A percentile compares a stretch with the other conserved stretches of the same genome.
Evolutionary conservation across 345 rosid species (phyloP).

Genomic region (Sonneratia alba): DNA sequence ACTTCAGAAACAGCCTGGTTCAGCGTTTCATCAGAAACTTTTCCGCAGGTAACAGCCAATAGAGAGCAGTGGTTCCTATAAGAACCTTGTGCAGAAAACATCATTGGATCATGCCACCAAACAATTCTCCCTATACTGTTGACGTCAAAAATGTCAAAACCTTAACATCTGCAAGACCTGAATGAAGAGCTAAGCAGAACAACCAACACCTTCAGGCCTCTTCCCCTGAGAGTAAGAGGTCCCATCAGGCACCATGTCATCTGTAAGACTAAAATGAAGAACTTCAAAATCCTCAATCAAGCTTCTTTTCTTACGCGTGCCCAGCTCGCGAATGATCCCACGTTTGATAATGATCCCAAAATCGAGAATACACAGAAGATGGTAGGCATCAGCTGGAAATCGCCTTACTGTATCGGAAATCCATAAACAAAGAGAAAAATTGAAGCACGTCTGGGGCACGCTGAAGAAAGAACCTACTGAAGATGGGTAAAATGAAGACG

Average conservation of each 20-base stretch:
- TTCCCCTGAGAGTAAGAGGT: not conserved
- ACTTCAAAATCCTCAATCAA: not conserved
- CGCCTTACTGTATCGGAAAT: not conserved
- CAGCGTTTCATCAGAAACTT: constrained; percentile 33
- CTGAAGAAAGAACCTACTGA: not conserved
- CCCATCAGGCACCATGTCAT: not conserved
- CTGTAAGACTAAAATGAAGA: not conserved
- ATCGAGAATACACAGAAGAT: not conserved
- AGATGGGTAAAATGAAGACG: not conserved
- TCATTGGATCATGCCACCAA: constrained; percentile 63
- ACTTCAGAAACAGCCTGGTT: constrained; percentile 34
- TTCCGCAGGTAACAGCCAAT: constrained; percentile 62
- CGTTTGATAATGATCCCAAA: not conserved
- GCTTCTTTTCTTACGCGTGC: not conserved
- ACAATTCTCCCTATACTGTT: constrained; percentile 12
- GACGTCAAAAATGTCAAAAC: not conserved
- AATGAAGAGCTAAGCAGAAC: not conserved
- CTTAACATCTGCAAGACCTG: not conserved
- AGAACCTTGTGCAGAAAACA: constrained; percentile 91
- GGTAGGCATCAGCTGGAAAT: not conserved
- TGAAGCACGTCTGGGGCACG: not conserved
- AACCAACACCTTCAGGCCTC: not conserved
- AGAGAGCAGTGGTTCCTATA: constrained; percentile 81
- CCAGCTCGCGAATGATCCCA: not conserved
- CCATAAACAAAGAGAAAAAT: not conserved